A percentile compares a stretch with the other conserved stretches of the same genome.
Conservation (phyloP, 768 basidiomycete species). For the Multifurca ochricompacta region DNA sequence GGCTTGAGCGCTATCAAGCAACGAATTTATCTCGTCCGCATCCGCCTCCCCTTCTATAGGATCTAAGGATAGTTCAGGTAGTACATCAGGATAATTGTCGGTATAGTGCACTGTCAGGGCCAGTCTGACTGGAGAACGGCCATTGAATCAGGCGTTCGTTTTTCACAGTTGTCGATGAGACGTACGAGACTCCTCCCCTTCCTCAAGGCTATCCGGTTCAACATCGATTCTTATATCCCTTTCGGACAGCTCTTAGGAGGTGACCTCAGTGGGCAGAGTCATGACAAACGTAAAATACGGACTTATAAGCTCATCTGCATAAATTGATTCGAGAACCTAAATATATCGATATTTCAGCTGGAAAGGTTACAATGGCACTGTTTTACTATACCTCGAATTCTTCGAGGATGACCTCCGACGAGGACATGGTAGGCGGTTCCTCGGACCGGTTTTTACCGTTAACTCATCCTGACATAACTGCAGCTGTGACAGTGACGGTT, state of each 20-base stretch:
- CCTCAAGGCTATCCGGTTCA: slow-evolving; percentile 74
- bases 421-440: slow-evolving; percentile 43
- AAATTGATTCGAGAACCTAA: slow-evolving; percentile 92
- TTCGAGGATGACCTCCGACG: slow-evolving; percentile 64
- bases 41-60: slow-evolving; percentile 53
- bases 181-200: slow-evolving; percentile 53
- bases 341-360: too few relatives aligned
- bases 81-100: slow-evolving; percentile 72
- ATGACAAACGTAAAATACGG: slow-evolving; percentile 34
- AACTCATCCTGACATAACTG: too few relatives aligned
- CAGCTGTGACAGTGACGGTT: too few relatives aligned
- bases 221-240: slow-evolving; percentile 74
- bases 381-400: slow-evolving; percentile 79
- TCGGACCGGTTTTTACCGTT: not conserved
- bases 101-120: slow-evolving; percentile 69
- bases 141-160: not conserved
- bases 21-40: slow-evolving; percentile 44
- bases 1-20: slow-evolving; percentile 49
- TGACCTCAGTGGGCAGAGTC: slow-evolving; percentile 37
- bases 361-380: too few relatives aligned
- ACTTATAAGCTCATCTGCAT: slow-evolving; percentile 91
- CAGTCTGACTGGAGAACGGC: slow-evolving; percentile 52
- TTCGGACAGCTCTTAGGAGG: slow-evolving; percentile 73
- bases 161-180: slow-evolving; percentile 5
- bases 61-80: slow-evolving; percentile 67